Evolutionary conservation across 805 yeast genomes (phyloP).

Genomic region (Myxozyma udenii): DNA sequence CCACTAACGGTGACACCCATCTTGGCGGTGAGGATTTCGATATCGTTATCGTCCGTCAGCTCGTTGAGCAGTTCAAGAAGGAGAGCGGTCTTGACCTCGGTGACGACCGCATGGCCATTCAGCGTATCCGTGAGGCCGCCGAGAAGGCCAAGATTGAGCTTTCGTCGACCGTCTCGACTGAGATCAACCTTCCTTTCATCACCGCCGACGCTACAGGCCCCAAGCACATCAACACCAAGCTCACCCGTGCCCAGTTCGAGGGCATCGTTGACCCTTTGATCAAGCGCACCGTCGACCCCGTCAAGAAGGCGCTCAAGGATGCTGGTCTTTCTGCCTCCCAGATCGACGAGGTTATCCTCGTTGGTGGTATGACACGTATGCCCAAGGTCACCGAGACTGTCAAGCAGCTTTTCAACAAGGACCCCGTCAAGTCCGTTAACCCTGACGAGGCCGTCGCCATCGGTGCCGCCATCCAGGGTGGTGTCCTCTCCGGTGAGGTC

Average conservation of each 20-base stretch:
- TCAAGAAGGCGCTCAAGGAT: slow-evolving; percentile 78
- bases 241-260: slow-evolving; percentile 67
- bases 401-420: slow-evolving; percentile 70
- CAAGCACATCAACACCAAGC: slow-evolving; percentile 69
- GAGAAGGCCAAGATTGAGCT: slow-evolving; percentile 88
- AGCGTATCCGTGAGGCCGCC: slow-evolving; percentile 82
- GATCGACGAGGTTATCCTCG: slow-evolving; percentile 76
- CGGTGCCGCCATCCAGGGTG: slow-evolving; percentile 98
- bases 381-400: slow-evolving; percentile 81
- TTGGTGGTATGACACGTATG: slow-evolving; percentile 92
- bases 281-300: slow-evolving; percentile 70
- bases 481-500: slow-evolving; percentile 91
- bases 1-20: slow-evolving; percentile 95
- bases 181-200: slow-evolving; percentile 77
- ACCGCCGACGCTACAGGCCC: slow-evolving; percentile 84
- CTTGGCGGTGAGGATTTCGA: slow-evolving; percentile 92
- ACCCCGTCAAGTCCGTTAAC: slow-evolving; percentile 87
- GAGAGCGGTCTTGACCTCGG: slow-evolving; percentile 65
- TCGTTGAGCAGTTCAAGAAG: slow-evolving; percentile 73
- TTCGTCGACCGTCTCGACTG: slow-evolving; percentile 68
- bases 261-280: slow-evolving; percentile 63
- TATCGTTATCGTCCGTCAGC: slow-evolving; percentile 78
- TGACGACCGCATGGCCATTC: slow-evolving; percentile 71
- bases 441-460: slow-evolving; percentile 93
- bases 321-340: slow-evolving; percentile 65